Evolutionary conservation across 495 filamentous ascomycete genomes (phyloP).

Genomic region (Xylaria nigripes): DNA sequence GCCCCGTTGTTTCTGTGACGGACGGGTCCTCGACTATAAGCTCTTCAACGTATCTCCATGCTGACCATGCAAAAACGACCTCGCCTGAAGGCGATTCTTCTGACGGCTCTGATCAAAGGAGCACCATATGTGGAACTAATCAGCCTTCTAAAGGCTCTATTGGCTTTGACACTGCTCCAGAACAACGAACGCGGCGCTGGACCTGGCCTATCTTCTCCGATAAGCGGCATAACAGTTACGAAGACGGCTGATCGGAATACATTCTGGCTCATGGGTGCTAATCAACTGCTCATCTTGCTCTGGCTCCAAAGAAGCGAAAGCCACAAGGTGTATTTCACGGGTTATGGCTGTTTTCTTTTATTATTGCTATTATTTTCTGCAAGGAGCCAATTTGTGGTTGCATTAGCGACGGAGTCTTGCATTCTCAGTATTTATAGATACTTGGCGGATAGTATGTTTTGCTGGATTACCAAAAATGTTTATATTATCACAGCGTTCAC

Average conservation of each 20-base stretch:
- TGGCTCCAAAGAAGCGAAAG: not conserved
- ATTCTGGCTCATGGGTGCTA: not conserved
- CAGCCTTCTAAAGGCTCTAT: no score
- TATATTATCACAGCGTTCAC: not conserved
- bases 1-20: conserved; percentile 2
- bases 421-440: not conserved
- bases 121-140: no score
- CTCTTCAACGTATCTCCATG: not conserved
- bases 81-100: no score
- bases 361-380: no score
- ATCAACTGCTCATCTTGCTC: not conserved
- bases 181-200: no score
- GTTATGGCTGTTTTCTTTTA: not conserved
- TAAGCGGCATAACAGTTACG: conserved; percentile 8
- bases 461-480: not conserved
- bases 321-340: not conserved
- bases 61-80: no score
- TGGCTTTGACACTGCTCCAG: no score
- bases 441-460: not conserved
- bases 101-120: no score
- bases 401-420: conserved; percentile 5
- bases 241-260: not conserved
- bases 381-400: not conserved
- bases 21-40: conserved; percentile 3
- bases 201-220: no score